These are phyloP conservation scores for Solanum sitiens DNA, from an alignment of 257 asterid genomes.

Conservation along the genomic window DNA sequence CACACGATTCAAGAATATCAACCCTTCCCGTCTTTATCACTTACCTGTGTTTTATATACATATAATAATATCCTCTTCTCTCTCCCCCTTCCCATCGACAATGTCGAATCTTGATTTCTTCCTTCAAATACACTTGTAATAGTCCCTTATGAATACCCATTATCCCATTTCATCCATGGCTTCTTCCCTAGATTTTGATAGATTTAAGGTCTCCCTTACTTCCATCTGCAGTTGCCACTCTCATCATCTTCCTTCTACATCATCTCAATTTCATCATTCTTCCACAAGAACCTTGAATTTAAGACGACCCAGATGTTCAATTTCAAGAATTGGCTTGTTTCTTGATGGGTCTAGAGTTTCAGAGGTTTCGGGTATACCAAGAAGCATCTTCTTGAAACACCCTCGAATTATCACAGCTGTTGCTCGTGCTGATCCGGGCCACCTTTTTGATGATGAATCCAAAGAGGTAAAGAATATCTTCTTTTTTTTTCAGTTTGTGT, in stretches of 20 bases:
- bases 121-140: not conserved
- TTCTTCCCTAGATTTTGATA: slow-evolving; percentile 38
- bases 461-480: slow-evolving; percentile 28
- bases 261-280: not conserved
- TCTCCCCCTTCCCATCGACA: not conserved
- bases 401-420: slow-evolving; percentile 36
- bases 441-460: slow-evolving; percentile 19
- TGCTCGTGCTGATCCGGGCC: slow-evolving; percentile 52
- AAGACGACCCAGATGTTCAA: slow-evolving; percentile 12
- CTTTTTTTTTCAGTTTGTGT: not conserved
- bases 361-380: slow-evolving; percentile 14
- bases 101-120: slow-evolving; percentile 4
- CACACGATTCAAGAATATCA: not conserved
- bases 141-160: not conserved
- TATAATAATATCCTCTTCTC: not conserved
- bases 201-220: slow-evolving; percentile 35
- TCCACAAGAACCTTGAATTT: slow-evolving; percentile 4
- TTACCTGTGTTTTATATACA: too few species aligned
- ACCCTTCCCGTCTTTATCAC: not conserved
- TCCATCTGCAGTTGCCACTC: slow-evolving; percentile 28
- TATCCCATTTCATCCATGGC: slow-evolving; percentile 32
- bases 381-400: slow-evolving; percentile 14
- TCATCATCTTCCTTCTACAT: slow-evolving; percentile 9
- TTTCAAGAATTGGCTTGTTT: slow-evolving; percentile 19
- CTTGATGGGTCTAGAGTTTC: slow-evolving; percentile 4